Conservation (phyloP, 2,329 filamentous ascomycete species). For the Hymenoscyphus linearis region DNA sequence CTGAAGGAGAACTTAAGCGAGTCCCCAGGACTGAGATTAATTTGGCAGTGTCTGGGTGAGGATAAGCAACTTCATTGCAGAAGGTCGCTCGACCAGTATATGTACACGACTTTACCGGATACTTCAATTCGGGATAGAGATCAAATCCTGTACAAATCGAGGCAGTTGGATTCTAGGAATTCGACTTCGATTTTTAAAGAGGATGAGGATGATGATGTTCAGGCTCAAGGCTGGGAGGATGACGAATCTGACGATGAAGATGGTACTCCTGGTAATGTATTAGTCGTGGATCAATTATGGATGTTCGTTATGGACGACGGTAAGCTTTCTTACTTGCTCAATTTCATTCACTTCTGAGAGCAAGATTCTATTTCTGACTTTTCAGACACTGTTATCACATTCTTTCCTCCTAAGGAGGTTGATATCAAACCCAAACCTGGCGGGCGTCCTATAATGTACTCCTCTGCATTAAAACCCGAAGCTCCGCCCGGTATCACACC, state of each 20-base stretch:
- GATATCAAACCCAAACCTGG: not conserved
- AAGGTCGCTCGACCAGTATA: not conserved
- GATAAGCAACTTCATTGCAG: not conserved
- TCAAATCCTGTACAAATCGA: not conserved
- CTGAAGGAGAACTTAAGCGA: not conserved
- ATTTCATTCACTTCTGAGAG: too few relatives aligned
- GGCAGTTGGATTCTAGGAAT: not conserved
- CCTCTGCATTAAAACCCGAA: not conserved
- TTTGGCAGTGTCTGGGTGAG: not conserved
- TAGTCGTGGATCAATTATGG: not conserved
- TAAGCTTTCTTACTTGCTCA: not conserved
- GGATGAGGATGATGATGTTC: not conserved
- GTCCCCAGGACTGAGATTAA: not conserved
- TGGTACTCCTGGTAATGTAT: not conserved
- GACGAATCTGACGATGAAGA: not conserved
- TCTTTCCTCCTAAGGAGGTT: not conserved
- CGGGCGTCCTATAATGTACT: not conserved
- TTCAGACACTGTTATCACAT: not conserved
- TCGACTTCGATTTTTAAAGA: not conserved
- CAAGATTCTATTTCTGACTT: not conserved
- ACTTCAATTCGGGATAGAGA: not conserved
- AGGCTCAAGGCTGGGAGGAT: not conserved
- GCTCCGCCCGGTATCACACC: not conserved
- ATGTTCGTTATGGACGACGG: not conserved
- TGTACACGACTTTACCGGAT: not conserved